Evolutionary conservation across 83 land plant species (phyloP), one percentile per base, ranked within the genome.

Genomic region (Isoetes engelmannii): DNA sequence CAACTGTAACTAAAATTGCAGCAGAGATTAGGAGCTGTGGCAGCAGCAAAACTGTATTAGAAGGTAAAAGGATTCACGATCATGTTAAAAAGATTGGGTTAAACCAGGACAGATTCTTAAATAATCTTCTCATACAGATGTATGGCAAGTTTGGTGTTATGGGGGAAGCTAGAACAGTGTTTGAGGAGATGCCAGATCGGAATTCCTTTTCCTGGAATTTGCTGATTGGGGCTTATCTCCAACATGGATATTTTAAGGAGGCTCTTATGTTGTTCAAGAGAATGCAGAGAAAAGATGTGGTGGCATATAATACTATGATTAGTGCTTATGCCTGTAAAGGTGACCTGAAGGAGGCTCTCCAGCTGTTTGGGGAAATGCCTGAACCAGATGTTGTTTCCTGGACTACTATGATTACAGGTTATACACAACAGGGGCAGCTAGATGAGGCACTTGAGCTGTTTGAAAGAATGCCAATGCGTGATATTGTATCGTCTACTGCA

Each of bases 281-380:
- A 41, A 64, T 64, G 67, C 67, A 64, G 47, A 44, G 18, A 15
- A 41, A 37, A 10, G 67, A 47, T 21, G 9, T 64, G 1, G 17
- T 9, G 13, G 15, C 67, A 41, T 44, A 64, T 47, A 64, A 64
- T 9, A 47, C 45, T 1, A 64, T 47, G 49, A 9, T 64, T 17
- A 64, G 41, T 8, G 45, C 67, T 37, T 28, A 28, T 28, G 37
- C 37, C 37, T 28, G 37, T 28, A 28, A 2, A 28, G 37, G 37
- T 28, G 2, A 28, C 37, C 37, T 28, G 37, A 28, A 28, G 37
- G 37, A 28, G 37, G 37, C 37, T 2, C 37, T 28, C 37, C 37
- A 28, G 37, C 37, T 28, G 1, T 28, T 28, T 28, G 37, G 2
- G 37, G 37, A 28, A 0, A 28, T 28, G 37, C 37, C 37, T 28